These are phyloP conservation scores for Naganishia vaughanmartiniae DNA, from an alignment of 768 basidiomycete genomes.

Conservation along the genomic window DNA sequence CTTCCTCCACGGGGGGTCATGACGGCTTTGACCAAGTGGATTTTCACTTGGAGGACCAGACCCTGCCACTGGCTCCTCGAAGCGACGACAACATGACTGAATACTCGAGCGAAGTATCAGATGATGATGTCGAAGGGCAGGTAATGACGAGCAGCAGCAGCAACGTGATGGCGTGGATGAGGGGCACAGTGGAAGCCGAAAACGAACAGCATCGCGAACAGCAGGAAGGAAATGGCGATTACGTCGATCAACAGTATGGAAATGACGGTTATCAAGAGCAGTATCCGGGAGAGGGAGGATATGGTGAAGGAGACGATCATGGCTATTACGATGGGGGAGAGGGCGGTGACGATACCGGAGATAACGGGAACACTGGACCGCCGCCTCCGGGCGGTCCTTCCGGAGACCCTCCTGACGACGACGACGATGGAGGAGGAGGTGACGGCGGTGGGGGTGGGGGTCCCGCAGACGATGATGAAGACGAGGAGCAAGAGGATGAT, in stretches of 20 bases:
- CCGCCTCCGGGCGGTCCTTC: background rate
- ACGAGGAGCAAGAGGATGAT: conserved; percentile 24
- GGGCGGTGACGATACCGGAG: background rate
- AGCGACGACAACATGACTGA: conserved; percentile 26
- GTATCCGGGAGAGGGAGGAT: conserved; percentile 10
- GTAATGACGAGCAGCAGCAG: background rate
- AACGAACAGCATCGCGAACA: conserved; percentile 8
- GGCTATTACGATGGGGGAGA: conserved; percentile 6
- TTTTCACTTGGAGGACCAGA: conserved; percentile 26
- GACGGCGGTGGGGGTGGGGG: background rate
- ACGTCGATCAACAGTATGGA: conserved; percentile 11
- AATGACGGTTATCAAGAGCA: conserved; percentile 8
- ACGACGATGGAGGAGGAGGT: background rate
- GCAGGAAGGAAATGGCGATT: conserved; percentile 9
- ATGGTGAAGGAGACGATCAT: conserved; percentile 8
- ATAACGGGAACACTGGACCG: background rate
- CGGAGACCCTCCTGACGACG: background rate
- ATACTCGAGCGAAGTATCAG: conserved; percentile 18
- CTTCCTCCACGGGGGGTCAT: background rate
- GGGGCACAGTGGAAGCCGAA: conserved; percentile 1
- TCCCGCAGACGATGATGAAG: conserved; percentile 15
- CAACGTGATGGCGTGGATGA: conserved; percentile 15
- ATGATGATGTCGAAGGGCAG: conserved; percentile 24
- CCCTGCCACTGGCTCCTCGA: conserved; percentile 27
- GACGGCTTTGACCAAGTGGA: conserved; percentile 19